Evolutionary conservation across 495 filamentous ascomycete genomes (phyloP), one percentile per base, ranked within the genome.

Genomic region (Lophiostoma macrostomum): DNA sequence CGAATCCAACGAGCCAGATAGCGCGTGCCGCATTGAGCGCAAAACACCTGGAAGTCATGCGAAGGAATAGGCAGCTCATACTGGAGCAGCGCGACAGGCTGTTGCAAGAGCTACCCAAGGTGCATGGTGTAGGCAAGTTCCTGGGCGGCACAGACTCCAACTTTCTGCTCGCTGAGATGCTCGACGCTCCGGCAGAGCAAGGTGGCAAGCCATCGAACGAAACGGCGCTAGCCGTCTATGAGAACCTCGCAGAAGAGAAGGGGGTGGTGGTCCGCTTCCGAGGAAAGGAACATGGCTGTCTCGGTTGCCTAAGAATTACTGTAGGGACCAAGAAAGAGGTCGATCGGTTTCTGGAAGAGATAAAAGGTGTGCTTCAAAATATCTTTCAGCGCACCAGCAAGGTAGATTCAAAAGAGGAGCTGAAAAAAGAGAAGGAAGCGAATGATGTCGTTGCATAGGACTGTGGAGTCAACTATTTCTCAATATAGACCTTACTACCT

Each of bases 221-320:
- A 31, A 80, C 76, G 5, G 94, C 93, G 29, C 63, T 93, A 61
- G 80, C 77, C 16, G 79, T 89, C 16, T 97, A 98, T 64, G 83
- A 91, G 72, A 70, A 71, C 16, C 72, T 97, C 69, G 93, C 94
- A 0, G 91, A 96, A 76, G 84, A 80, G 35, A 83, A 82, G 59
- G 89, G 90, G 0, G 90, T 98, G 1, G 89, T 98, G 23, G 94
- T 98, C 10, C 74, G 93, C 50, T 98, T 96, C 68, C 74, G 93
- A 38, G 93, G 93, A 1, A 93, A 90, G 71, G 93, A 98, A 76
- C 69, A 83, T 25, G 93, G 90, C 4, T 98, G 93, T 64, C 63
- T 83, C 53, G 93, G 91, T 1, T 96, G 91, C 64, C 68, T 98
- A 64, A 76, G 93, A 32, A 85, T 98, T 56, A 97, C 93, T 1